Evolutionary conservation across 2,329 filamentous ascomycete species (phyloP).

Genomic region (Fusarium nisikadoi): DNA sequence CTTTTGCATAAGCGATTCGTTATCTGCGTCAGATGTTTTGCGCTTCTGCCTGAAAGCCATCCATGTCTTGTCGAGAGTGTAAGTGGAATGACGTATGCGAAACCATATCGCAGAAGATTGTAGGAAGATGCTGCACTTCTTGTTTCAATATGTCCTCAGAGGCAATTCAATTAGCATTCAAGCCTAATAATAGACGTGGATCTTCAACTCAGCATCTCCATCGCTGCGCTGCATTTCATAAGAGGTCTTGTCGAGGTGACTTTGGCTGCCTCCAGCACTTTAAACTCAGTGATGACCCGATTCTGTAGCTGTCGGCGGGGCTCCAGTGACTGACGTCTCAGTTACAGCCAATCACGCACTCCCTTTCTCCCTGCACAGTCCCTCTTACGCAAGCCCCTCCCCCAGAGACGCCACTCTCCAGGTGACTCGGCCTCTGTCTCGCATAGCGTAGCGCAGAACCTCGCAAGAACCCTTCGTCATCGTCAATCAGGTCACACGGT

Average conservation of each 20-base stretch:
- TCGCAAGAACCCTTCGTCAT: slow-evolving; percentile 35
- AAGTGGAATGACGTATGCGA: slow-evolving; percentile 24
- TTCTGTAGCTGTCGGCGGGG: slow-evolving; percentile 25
- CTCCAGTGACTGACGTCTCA: slow-evolving; percentile 11
- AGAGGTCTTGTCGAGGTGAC: background rate
- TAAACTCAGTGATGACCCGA: slow-evolving; percentile 31
- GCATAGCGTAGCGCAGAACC: slow-evolving; percentile 10
- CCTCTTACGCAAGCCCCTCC: slow-evolving; percentile 41
- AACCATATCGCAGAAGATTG: background rate
- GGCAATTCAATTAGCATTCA: background rate
- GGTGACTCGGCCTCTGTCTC: slow-evolving; percentile 26
- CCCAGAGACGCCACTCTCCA: slow-evolving; percentile 32
- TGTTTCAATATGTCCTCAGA: background rate
- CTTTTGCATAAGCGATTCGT: background rate
- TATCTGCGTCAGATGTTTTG: background rate
- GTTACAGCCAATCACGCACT: slow-evolving; percentile 14
- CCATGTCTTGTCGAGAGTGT: background rate
- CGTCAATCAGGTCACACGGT: slow-evolving; percentile 25
- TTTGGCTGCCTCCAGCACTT: slow-evolving; percentile 22
- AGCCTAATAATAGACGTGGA: background rate
- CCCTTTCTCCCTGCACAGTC: background rate
- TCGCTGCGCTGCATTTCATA: background rate
- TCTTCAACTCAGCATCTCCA: background rate
- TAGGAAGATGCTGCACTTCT: background rate
- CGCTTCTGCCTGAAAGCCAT: slow-evolving; percentile 15